Conservation (phyloP, 2,329 filamentous ascomycete genomes). For the Claviceps maximensis region DNA sequence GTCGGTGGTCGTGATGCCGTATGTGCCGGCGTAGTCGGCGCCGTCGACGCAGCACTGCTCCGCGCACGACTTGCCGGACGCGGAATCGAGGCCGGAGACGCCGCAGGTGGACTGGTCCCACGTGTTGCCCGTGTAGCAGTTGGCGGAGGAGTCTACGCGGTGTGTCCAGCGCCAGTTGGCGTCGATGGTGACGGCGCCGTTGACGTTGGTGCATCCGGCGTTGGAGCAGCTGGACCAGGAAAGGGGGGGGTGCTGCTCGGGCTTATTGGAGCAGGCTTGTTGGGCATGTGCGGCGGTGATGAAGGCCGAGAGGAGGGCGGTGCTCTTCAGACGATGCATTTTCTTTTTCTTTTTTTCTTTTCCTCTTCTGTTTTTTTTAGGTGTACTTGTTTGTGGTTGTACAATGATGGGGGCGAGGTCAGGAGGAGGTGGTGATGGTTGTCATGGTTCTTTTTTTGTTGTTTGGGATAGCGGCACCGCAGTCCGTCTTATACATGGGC, state of each 20-base stretch:
- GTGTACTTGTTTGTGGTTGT: rapidly evolving
- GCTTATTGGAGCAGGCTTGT: slow-evolving; percentile 32
- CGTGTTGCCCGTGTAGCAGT: not conserved
- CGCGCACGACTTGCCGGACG: not conserved
- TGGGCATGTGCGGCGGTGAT: slow-evolving; percentile 25
- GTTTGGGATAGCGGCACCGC: too few species aligned
- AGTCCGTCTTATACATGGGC: too few species aligned
- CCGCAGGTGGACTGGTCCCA: not conserved
- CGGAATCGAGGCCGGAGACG: not conserved
- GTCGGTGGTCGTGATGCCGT: not conserved
- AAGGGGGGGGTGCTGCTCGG: slow-evolving; percentile 40
- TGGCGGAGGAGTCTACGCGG: not conserved
- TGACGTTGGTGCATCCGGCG: slow-evolving; percentile 35
- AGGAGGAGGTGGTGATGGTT: too few species aligned
- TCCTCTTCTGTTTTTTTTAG: too few species aligned
- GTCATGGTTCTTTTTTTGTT: too few species aligned
- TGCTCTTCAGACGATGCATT: not conserved
- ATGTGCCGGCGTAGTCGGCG: not conserved
- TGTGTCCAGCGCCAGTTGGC: not conserved
- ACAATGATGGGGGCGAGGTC: too few species aligned
- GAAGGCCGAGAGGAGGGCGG: not conserved
- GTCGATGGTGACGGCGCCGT: slow-evolving; percentile 35
- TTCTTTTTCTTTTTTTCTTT: not conserved
- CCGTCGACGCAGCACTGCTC: not conserved
- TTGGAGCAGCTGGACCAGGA: slow-evolving; percentile 39